Base-by-base conservation (phyloP, 805 yeast genomes). In the Blastobotrys mokoenaii region DNA sequence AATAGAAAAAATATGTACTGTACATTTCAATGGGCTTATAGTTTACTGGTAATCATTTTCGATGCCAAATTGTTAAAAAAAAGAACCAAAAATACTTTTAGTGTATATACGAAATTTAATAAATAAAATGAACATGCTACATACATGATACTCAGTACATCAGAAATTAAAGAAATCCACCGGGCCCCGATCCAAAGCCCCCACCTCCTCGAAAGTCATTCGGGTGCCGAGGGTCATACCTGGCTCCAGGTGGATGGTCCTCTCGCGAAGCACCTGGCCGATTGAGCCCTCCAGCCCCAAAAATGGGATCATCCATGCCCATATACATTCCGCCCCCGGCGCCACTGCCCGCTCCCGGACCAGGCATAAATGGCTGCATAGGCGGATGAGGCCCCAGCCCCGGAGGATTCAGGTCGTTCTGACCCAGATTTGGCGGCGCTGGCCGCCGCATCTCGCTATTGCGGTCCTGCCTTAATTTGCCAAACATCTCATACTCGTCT, bases 181-280 rank as follows among this genome's bases (percentile, higher is more conserved):
- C 27, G 4, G 27, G 27, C 7, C 27, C 27, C 7, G 27, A 22
- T 8, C 27, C 27, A 22, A 22, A 22, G 5, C 41, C 41, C 4
- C 25, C 17, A 12, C 41, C 41, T 5, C 25, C n/a, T 3, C 41
- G 16, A 12, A 6, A 11, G 15, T 27, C 45, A 33, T 53, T 52
- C 25, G 65, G 63, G 1, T 57, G 59, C 12, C 69, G 60, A 11
- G 70, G 68, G 43, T 69, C 73, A 58, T 63, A 67, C 14, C 73
- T 52, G 10, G 68, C 60, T 4, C 69, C 69, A 1, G 64, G 64
- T 3, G 53, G 54, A 11, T 54, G 45, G 42, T 47, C 49, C 17
- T 30, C 15, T 45, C 47, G n/a, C 27, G 45, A 20, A 18, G 46
- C 34, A 18, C 41, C 41, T 31, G 39, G 48, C 44, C 46, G 41